Conservation (phyloP, 2,329 filamentous ascomycete species). For the Coniochaeta sp. region DNA sequence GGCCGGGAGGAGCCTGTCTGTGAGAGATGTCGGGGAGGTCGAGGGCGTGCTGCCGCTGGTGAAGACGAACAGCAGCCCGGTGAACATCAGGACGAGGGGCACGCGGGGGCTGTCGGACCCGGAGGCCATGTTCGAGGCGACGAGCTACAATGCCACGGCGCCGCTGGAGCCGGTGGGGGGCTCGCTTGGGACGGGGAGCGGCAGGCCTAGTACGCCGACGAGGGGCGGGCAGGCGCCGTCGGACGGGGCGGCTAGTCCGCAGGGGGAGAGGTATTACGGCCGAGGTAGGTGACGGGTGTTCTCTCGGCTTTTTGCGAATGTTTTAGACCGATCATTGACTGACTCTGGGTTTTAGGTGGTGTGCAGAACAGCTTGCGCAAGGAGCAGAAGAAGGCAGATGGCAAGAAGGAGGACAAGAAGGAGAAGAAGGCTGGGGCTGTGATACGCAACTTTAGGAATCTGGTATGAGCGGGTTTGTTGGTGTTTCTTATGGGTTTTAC, state of each 20-base stretch:
- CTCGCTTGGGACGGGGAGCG: constrained; percentile 15
- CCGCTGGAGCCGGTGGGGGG: constrained; percentile 28
- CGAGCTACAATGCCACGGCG: constrained; percentile 34
- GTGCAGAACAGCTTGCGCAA: constrained; percentile 39
- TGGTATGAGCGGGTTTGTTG: background rate
- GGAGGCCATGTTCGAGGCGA: constrained; percentile 29
- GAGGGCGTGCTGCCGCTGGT: constrained; percentile 17
- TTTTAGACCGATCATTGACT: constrained; percentile 10
- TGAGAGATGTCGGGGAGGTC: constrained; percentile 25
- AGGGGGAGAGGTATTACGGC: constrained; percentile 25
- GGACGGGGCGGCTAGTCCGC: constrained; percentile 24
- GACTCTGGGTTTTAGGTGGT: constrained; percentile 28
- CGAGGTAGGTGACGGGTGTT: constrained; percentile 30
- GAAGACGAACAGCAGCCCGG: constrained; percentile 18
- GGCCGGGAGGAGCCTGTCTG: constrained; percentile 5
- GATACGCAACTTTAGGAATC: background rate
- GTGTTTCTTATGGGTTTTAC: too few species aligned
- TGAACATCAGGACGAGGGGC: constrained; percentile 23
- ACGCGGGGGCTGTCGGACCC: constrained; percentile 36
- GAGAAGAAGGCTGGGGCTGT: constrained; percentile 20
- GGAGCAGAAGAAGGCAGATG: constrained; percentile 35
- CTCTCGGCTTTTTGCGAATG: constrained; percentile 5
- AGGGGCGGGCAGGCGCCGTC: constrained; percentile 20
- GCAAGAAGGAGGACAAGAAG: constrained; percentile 32
- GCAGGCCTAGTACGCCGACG: constrained; percentile 25